Conservation (phyloP, 208 protist species). For the Naegleria fowleri region DNA sequence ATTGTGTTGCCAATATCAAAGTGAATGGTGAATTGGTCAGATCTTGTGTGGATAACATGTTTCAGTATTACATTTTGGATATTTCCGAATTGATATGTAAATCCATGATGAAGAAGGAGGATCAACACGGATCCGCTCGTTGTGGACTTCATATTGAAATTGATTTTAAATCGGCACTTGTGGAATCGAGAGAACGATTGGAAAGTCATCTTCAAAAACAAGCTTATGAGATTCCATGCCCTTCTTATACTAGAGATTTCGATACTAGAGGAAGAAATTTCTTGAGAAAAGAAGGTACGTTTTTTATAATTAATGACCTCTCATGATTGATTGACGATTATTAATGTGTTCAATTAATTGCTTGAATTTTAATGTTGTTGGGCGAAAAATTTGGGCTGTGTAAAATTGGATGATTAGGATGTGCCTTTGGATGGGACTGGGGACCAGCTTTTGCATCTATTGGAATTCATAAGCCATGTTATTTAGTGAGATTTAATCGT, state of each 20-base stretch:
- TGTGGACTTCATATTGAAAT: neutral
- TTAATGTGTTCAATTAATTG: too few relatives aligned
- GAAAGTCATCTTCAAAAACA: neutral
- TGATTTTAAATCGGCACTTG: neutral
- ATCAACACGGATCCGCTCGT: too few relatives aligned
- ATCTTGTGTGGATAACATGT: neutral
- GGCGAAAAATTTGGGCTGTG: too few relatives aligned
- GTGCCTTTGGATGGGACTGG: slow-evolving; percentile 12
- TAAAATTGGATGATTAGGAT: too few relatives aligned
- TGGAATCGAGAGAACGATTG: neutral
- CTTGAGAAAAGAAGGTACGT: neutral
- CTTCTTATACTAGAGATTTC: neutral
- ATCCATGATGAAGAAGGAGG: too few relatives aligned
- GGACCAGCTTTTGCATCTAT: neutral
- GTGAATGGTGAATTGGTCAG: neutral
- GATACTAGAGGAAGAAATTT: neutral
- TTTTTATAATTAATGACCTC: too few relatives aligned
- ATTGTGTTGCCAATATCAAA: neutral
- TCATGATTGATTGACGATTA: too few relatives aligned
- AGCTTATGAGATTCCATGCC: neutral
- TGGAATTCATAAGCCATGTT: neutral
- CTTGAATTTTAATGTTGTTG: too few relatives aligned
- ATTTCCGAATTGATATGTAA: neutral
- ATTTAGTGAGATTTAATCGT: neutral
- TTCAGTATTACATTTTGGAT: neutral